Conservation (phyloP, 768 basidiomycete species). For the Trametes elegans region DNA sequence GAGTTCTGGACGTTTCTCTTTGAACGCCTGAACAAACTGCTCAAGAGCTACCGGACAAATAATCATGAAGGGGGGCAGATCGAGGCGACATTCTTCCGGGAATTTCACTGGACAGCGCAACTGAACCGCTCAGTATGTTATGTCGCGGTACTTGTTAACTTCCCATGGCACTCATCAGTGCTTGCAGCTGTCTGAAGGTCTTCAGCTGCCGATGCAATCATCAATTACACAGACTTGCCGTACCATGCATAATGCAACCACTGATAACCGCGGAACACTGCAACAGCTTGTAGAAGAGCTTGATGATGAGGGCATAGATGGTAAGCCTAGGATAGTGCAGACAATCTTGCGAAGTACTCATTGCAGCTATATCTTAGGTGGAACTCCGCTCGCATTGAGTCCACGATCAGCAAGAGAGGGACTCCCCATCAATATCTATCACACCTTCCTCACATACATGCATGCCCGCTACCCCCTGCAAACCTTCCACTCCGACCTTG, state of each 20-base stretch:
- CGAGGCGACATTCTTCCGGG: conserved; percentile 29
- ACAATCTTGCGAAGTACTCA: neutral
- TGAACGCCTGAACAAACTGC: conserved; percentile 32
- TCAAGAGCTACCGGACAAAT: conserved; percentile 29
- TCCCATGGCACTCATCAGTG: neutral
- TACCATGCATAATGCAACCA: neutral
- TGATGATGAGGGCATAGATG: neutral
- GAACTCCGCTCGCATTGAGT: neutral
- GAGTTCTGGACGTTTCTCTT: conserved; percentile 36
- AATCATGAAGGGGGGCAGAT: conserved; percentile 30
- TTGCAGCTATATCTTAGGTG: neutral
- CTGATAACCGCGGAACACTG: neutral
- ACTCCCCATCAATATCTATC: neutral
- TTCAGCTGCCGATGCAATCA: neutral
- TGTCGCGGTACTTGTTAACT: neutral
- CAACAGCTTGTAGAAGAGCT: neutral
- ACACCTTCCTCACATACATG: neutral
- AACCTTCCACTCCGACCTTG: neutral
- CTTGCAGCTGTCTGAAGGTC: neutral
- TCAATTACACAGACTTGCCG: neutral
- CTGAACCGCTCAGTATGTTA: conserved; percentile 19
- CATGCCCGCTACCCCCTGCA: neutral
- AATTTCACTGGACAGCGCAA: conserved; percentile 16
- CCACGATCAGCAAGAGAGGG: neutral
- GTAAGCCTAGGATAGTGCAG: neutral